A percentile compares a stretch with the other conserved stretches of the same genome.
Evolutionary conservation across 1,284 basidiomycete genomes (phyloP).

Genomic region (Pholiota adiposa): DNA sequence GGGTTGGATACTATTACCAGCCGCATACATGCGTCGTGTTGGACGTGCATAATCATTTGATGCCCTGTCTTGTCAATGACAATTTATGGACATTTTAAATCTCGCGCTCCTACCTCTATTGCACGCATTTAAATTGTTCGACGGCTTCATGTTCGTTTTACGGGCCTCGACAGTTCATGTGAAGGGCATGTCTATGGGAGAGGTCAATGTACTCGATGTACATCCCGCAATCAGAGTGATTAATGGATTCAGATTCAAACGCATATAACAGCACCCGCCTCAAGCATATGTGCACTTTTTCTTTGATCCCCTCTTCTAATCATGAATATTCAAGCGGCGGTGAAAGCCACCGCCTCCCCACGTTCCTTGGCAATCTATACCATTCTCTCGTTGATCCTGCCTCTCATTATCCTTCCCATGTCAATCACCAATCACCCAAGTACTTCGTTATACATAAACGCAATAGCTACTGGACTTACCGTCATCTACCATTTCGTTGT

Average conservation of each 20-base stretch:
- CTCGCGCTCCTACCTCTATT: no score
- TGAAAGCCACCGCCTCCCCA: neutral
- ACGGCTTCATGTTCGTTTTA: no score
- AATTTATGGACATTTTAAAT: no score
- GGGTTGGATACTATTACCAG: no score
- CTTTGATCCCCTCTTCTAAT: neutral
- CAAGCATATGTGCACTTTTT: neutral
- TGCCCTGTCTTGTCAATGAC: no score
- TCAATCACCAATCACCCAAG: conserved; percentile 7
- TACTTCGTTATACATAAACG: conserved; percentile 5
- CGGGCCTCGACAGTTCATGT: no score
- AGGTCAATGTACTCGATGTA: no score
- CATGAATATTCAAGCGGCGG: neutral
- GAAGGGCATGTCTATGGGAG: no score
- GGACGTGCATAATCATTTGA: neutral
- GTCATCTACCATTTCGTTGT: conserved; percentile 1
- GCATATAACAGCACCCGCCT: neutral
- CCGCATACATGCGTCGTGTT: no score
- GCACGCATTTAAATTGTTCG: no score
- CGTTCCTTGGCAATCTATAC: neutral
- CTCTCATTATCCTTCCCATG: conserved; percentile 8
- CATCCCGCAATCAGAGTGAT: no score
- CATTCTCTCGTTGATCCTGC: conserved; percentile 8
- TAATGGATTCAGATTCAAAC: neutral
- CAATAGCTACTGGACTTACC: neutral